Evolutionary conservation across 2,329 filamentous ascomycete species (phyloP).

Genomic region (Fusarium zealandicum): DNA sequence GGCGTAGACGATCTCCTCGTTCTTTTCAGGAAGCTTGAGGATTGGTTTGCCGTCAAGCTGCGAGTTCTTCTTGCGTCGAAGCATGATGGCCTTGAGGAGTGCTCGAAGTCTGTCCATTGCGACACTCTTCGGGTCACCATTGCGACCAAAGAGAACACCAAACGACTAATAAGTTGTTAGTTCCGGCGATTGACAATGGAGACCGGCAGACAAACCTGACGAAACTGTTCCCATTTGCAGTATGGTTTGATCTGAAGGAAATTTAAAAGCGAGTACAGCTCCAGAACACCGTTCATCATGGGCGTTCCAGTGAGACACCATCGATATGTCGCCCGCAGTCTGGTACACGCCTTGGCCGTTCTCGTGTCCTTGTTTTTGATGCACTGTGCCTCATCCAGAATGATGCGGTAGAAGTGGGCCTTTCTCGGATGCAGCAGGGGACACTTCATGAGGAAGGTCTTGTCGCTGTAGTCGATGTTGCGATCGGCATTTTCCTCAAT

Average conservation of each 20-base stretch:
- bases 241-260: constrained; percentile 84
- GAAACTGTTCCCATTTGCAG: constrained; percentile 68
- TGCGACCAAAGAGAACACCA: constrained; percentile 47
- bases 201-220: constrained; percentile 50
- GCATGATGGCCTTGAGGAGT: constrained; percentile 79
- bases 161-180: constrained; percentile 47
- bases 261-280: constrained; percentile 78
- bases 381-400: constrained; percentile 84
- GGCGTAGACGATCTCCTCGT: constrained; percentile 78
- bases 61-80: constrained; percentile 83
- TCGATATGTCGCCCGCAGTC: constrained; percentile 71
- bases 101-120: constrained; percentile 77
- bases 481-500: constrained; percentile 56
- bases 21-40: constrained; percentile 76
- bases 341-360: constrained; percentile 71
- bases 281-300: constrained; percentile 85
- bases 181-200: not conserved
- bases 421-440: constrained; percentile 66
- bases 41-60: constrained; percentile 82
- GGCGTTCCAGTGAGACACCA: constrained; percentile 87
- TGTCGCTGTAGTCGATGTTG: constrained; percentile 48
- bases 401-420: constrained; percentile 77
- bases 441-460: constrained; percentile 49
- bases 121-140: constrained; percentile 60
- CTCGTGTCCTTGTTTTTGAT: constrained; percentile 82